These are phyloP conservation scores for grape (Vitis vinifera) DNA, from an alignment of 164 flowering plant genomes.

Conservation along the genomic window ASM3070453v1 NC_081821.1:4986001-4986500, in stretches of 20 bases:
- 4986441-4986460: too few relatives aligned
- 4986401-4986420: too few relatives aligned
- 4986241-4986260: slow-evolving; percentile 2
- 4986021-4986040: slow-evolving; percentile 21
- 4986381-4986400: too few relatives aligned
- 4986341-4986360: too few relatives aligned
- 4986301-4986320: too few relatives aligned
- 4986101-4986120: slow-evolving; percentile 8
- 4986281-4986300: not conserved
- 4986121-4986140: not conserved
- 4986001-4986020: slow-evolving; percentile 11
- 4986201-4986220: slow-evolving; percentile 15
- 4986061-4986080: slow-evolving; percentile 2
- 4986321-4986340: too few relatives aligned
- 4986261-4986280: slow-evolving; percentile 10
- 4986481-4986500: too few relatives aligned
- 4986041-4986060: slow-evolving; percentile 15
- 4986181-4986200: slow-evolving; percentile 10
- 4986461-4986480: too few relatives aligned
- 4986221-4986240: slow-evolving; percentile 6
- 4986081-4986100: slow-evolving; percentile 16
- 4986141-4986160: too few relatives aligned
- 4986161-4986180: slow-evolving; percentile 2
- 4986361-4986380: too few relatives aligned
- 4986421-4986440: too few relatives aligned